phyloP scores from a whole-genome alignment of 208 protist genomes.

The Acanthamoeba lenticulata region DNA sequence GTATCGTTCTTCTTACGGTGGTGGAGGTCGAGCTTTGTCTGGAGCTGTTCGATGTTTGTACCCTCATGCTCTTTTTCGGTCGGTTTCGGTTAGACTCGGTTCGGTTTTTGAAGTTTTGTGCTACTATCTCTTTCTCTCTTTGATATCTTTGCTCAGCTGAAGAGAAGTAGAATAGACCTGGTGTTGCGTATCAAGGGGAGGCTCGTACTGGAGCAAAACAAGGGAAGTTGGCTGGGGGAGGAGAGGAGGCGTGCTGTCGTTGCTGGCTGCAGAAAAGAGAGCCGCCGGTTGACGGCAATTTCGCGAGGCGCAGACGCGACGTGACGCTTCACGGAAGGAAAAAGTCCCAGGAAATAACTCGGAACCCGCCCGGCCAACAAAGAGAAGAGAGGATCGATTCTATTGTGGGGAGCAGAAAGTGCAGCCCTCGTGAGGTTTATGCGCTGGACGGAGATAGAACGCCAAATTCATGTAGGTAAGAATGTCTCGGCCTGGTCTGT shows the following conservation, averaged over 20 bases:
- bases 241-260: too few species aligned
- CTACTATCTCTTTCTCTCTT: too few species aligned
- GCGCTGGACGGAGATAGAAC: too few species aligned
- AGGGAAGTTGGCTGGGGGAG: too few species aligned
- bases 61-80: neutral
- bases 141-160: too few species aligned
- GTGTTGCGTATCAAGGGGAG: too few species aligned
- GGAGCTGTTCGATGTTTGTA: neutral
- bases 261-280: neutral
- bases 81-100: neutral
- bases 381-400: too few species aligned
- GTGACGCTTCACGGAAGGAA: neutral
- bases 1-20: neutral
- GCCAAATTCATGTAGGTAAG: too few species aligned
- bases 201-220: too few species aligned
- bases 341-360: neutral
- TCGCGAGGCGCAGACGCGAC: neutral
- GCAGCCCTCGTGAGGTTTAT: too few species aligned
- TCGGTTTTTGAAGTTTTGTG: neutral
- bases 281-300: neutral
- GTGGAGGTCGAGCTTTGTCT: neutral
- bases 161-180: too few species aligned
- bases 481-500: neutral
- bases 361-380: neutral
- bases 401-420: too few species aligned